phyloP scores from a whole-genome alignment of 1,139 yeast genomes.

The Suhomyces wounanorum region DNA sequence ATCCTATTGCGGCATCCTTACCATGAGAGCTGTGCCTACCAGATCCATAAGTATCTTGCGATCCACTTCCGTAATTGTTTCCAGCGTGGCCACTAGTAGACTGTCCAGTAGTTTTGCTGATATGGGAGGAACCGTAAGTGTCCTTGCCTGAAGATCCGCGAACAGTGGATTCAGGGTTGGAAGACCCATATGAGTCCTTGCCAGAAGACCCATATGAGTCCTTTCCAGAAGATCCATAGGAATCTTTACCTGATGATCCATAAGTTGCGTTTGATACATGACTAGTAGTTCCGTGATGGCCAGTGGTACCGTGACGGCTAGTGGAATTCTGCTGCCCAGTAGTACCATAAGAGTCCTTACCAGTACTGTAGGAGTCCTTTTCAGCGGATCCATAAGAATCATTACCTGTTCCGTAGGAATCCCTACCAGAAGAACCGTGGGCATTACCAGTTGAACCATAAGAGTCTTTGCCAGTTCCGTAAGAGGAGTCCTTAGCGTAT shows the following conservation, averaged over 20 bases:
- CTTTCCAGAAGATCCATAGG: slow-evolving; percentile 1
- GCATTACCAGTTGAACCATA: slow-evolving; percentile 10
- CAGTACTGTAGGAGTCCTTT: slow-evolving; percentile 12
- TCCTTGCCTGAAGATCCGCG: neutral
- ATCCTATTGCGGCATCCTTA: slow-evolving; percentile 8
- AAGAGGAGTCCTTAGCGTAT: slow-evolving; percentile 8
- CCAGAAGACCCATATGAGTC: slow-evolving; percentile 2
- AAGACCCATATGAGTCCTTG: slow-evolving; percentile 3
- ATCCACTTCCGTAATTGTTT: neutral
- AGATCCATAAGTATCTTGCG: neutral
- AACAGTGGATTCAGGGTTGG: neutral
- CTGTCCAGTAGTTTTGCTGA: neutral
- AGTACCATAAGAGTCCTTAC: slow-evolving; percentile 12
- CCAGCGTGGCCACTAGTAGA: neutral
- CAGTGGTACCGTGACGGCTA: slow-evolving; percentile 1
- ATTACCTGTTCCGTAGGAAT: slow-evolving; percentile 9
- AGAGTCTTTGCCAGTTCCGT: slow-evolving; percentile 12
- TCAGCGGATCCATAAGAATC: slow-evolving; percentile 12
- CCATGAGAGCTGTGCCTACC: slow-evolving; percentile 6
- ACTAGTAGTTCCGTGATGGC: neutral
- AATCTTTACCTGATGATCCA: slow-evolving; percentile 1
- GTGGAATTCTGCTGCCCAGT: slow-evolving; percentile 9
- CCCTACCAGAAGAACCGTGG: slow-evolving; percentile 11
- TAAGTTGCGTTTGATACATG: neutral
- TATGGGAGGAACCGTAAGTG: slow-evolving; percentile 2